These are phyloP conservation scores for Lactarius psammicola DNA, from an alignment of 768 basidiomycete species.

Conservation along the genomic window DNA sequence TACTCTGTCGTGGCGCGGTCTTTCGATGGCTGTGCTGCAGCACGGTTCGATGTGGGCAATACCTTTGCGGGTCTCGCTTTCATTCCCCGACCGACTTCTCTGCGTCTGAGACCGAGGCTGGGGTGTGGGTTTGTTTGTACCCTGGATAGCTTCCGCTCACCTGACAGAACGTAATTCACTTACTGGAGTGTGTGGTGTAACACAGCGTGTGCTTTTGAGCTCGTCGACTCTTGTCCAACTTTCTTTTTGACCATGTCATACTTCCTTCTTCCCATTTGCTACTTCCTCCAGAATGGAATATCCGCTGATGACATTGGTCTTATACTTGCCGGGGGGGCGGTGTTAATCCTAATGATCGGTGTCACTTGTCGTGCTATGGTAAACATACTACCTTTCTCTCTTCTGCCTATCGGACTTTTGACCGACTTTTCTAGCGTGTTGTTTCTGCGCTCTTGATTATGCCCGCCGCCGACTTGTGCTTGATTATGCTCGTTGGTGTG, in stretches of 20 bases:
- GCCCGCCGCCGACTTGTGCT: not conserved
- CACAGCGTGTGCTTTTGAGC: not conserved
- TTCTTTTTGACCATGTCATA: not conserved
- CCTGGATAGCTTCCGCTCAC: not conserved
- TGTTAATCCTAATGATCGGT: not conserved
- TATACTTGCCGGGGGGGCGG: not conserved
- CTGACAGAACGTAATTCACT: not conserved
- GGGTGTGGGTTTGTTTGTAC: not conserved
- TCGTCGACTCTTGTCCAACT: not conserved
- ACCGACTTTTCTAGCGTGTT: not conserved
- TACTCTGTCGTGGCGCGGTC: not conserved
- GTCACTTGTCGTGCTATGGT: constrained; percentile 1
- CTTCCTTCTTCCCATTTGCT: not conserved
- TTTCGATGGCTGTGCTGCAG: not conserved
- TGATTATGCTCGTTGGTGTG: not conserved
- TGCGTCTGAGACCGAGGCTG: constrained; percentile 3
- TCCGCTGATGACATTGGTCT: not conserved
- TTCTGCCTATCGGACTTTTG: not conserved
- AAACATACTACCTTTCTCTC: not conserved
- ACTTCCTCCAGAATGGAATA: not conserved
- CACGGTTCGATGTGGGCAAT: not conserved
- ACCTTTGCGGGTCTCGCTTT: not conserved
- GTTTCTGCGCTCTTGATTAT: not conserved
- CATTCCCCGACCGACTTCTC: not conserved
- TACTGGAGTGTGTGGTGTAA: not conserved